Evolutionary conservation across 2,329 filamentous ascomycete genomes (phyloP).

Genomic region (Ramularia endophylla): DNA sequence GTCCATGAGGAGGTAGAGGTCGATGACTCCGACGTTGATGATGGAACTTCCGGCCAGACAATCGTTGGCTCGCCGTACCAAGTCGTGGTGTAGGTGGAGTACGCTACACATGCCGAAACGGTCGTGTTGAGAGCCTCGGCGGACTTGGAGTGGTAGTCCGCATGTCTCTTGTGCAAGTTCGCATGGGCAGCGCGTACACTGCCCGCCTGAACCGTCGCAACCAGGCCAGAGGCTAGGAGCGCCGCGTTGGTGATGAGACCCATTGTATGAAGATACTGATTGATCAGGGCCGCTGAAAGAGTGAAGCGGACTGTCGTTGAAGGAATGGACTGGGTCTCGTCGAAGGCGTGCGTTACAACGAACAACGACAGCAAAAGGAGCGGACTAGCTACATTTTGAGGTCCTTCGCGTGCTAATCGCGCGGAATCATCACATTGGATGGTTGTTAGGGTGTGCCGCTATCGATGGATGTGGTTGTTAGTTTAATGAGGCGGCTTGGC

Average conservation of each 20-base stretch:
- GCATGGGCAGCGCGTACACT: constrained; percentile 13
- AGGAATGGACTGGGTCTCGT: constrained; percentile 11
- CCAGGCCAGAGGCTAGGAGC: constrained; percentile 12
- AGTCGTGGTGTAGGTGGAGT: constrained; percentile 69
- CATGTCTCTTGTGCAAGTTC: constrained; percentile 15
- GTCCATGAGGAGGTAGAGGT: too few relatives aligned
- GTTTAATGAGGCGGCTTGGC: too few relatives aligned
- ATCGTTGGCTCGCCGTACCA: constrained; percentile 58
- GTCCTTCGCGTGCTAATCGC: too few relatives aligned
- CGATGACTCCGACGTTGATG: constrained; percentile 7
- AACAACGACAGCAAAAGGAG: too few relatives aligned
- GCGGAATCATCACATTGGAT: too few relatives aligned
- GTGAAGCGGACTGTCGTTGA: constrained; percentile 20
- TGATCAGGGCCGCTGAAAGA: constrained; percentile 21
- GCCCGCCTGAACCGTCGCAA: constrained; percentile 17
- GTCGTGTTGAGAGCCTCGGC: constrained; percentile 7
- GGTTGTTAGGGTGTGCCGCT: too few relatives aligned
- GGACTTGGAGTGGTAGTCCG: not conserved
- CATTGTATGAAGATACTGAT: constrained; percentile 13
- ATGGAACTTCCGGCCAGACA: constrained; percentile 10
- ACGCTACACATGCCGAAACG: constrained; percentile 48
- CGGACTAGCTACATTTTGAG: too few relatives aligned
- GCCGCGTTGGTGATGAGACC: constrained; percentile 12
- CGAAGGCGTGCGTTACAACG: too few relatives aligned
- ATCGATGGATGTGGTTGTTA: too few relatives aligned